Percentiles rank a stretch among this genome's conserved stretches.
phyloP scores from a whole-genome alignment of 2,329 filamentous ascomycete species.

The Neurospora sp. region DNA sequence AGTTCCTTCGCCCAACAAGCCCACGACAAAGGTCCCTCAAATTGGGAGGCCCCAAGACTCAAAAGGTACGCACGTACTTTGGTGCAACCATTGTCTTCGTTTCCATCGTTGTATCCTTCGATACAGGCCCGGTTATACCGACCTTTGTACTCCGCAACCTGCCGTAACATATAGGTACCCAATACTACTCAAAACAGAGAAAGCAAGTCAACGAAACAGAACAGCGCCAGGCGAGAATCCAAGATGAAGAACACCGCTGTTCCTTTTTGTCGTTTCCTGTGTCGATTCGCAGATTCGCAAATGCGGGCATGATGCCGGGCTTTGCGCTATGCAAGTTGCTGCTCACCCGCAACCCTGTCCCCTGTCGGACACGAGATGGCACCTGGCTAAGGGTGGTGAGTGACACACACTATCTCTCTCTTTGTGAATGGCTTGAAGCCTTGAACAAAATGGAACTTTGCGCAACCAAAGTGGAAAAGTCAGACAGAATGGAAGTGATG shows the following conservation, averaged over 20 bases:
- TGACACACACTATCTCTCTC: background rate
- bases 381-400: background rate
- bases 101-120: background rate
- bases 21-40: background rate
- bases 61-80: background rate
- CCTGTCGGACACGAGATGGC: slow-evolving; percentile 14
- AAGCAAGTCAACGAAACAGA: background rate
- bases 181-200: background rate
- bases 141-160: background rate
- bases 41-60: background rate
- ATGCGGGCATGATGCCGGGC: background rate
- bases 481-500: background rate
- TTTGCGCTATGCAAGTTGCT: slow-evolving; percentile 13
- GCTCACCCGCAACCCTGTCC: slow-evolving; percentile 19
- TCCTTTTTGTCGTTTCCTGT: background rate
- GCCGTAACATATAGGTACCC: background rate
- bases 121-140: background rate
- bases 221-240: background rate
- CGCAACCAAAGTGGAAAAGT: background rate
- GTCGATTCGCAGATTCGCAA: background rate
- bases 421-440: background rate
- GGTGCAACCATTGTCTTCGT: background rate
- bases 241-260: background rate
- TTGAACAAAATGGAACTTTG: background rate
- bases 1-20: background rate